Evolutionary conservation across 2,329 filamentous ascomycete genomes (phyloP).

Genomic region (Colletotrichum sp.): DNA sequence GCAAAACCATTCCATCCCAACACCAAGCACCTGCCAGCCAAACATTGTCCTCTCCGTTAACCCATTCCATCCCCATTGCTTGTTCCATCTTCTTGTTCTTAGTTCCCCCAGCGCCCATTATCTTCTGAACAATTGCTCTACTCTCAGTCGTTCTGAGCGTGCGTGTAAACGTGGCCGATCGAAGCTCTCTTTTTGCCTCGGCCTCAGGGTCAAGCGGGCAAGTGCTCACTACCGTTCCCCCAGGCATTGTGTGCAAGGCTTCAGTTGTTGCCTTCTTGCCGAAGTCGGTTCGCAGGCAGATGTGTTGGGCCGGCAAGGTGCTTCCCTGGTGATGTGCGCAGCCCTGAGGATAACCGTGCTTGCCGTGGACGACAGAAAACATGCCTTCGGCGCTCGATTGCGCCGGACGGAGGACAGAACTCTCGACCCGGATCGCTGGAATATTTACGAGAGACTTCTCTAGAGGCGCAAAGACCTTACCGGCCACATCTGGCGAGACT

Average conservation of each 20-base stretch:
- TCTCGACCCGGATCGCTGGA: constrained; percentile 53
- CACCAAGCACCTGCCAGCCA: constrained; percentile 66
- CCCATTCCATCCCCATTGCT: no score
- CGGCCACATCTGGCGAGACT: constrained; percentile 45
- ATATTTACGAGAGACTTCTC: no score
- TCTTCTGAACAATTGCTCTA: no score
- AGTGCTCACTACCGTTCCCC: constrained; percentile 58
- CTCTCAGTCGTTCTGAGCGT: no score
- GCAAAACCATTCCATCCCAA: constrained; percentile 68
- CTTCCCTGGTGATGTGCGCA: constrained; percentile 32
- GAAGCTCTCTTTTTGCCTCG: constrained; percentile 43
- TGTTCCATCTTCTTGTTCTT: no score
- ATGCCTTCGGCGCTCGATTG: no score
- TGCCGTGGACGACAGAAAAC: no score
- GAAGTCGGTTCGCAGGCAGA: constrained; percentile 40
- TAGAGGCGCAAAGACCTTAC: no score
- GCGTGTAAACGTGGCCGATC: constrained; percentile 48
- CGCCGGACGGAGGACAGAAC: no score
- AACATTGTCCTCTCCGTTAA: constrained; percentile 57
- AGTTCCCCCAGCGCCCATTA: no score
- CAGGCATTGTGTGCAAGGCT: constrained; percentile 55
- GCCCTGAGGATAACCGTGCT: no score
- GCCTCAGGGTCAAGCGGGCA: constrained; percentile 45
- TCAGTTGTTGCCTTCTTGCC: constrained; percentile 45
- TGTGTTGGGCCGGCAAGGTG: constrained; percentile 31